Evolutionary conservation across 2,329 filamentous ascomycete genomes (phyloP), one percentile per base, ranked within the genome.

Genomic region (Metarhizium brunneum): DNA sequence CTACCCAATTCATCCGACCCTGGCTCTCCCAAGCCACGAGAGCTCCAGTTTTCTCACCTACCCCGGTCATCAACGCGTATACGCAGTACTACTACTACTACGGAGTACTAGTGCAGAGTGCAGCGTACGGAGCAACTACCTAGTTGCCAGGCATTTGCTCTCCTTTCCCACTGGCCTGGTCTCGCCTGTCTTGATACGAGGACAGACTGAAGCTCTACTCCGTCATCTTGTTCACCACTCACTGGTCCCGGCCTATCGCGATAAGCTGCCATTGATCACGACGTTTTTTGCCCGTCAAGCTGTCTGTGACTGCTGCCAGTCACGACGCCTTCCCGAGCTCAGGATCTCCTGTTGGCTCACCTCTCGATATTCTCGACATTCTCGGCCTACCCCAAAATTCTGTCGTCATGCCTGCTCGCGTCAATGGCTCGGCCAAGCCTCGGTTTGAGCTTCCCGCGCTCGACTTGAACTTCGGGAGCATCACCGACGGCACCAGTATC

Each of bases 401-500:
- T 42, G 25, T 45, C 16, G 56, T 53, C 51, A 72, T 72, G 69
- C 64, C 69, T 58, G 64, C 69, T 61, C 61, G 64, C 56, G 55
- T 66, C 56, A 67, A 66, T 59, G 62, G 62, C 57, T 58, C 63
- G 36, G 58, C 59, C 49, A 61, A 61, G 56, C 61, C 66, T 56
- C 73, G 72, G 62, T 84, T 84, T 60, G 78, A 83, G 69, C 75
- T 84, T 56, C 81, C 81, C 8, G 76, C 74, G 50, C 74, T 84
- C 58, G 72, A 84, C 59, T 75, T 84, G 70, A 77, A 82, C 61
- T 82, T 83, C 62, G 74, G 76, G 57, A 81, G 76, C 50, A 71
- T 84, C 64, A 84, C 81, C 47, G 81, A 84, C 45, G 81, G 81
- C 54, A 84, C 81, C 65, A 65, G 81, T 64, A 84, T 84, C 60